Evolutionary conservation across 2,329 filamentous ascomycete species (phyloP), one percentile per base, ranked within the genome.

Genomic region (Ascochyta koolunga): DNA sequence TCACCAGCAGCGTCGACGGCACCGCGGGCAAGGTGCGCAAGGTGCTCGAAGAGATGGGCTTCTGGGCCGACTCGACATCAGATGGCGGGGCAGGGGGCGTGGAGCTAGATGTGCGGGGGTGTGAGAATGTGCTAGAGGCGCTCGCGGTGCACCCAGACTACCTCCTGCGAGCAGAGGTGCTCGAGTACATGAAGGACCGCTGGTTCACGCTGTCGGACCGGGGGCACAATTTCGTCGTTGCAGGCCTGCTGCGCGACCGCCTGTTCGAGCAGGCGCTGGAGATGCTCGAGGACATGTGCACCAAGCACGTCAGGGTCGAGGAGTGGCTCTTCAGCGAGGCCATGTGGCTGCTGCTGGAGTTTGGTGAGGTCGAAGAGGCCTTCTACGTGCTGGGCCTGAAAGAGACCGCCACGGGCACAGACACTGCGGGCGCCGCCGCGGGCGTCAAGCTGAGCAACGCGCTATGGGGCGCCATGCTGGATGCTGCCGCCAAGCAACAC

Each of bases 131-230:
- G 2, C 77, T 97, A 33, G 85, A 86, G 72, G 88, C 84, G 5
- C 80, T 97, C 21, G 85, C 90, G 0, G 84, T 95, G 8, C 95
- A 98, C 70, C 91, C 93, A 0, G 90, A 98, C 73, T 93, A 96
- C 64, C 62, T 91, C 5, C 77, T 95, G 21, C 86, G 92, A 31
- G 83, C 84, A 47, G 81, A 87, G 31, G 81, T 96, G 3, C 77
- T 97, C 33, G 78, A 84, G 49, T 86, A 88, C 50, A 91, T 95
- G 89, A 85, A 85, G 65, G 80, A 85, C 50, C 82, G 85, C 59
- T 96, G 91, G 89, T 82, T 89, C 46, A 77, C 79, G 8, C 76
- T 90, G 8, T 85, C 81, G 36, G 82, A 80, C 10, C 79, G 82
- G 6, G 88, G 86, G 8, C 84, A 83, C 69, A 84, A 89, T 64